Conservation (phyloP, 202 grass and related monocot genomes). For the Dendrocalamus latiflorus region DNA sequence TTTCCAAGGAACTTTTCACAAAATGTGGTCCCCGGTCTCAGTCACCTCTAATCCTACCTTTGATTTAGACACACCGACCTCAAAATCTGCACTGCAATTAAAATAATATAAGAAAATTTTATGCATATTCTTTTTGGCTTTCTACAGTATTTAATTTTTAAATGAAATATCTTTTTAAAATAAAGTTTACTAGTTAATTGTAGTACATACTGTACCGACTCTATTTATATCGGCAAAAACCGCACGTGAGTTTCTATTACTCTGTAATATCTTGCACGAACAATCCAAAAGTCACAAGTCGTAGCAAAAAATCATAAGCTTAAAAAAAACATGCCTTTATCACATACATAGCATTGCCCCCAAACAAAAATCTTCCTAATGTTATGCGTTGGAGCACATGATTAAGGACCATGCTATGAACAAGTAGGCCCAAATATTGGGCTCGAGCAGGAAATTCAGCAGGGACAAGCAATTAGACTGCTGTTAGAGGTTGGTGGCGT, state of each 20-base stretch:
- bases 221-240: too few relatives aligned
- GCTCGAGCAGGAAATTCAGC: slow-evolving; percentile 9
- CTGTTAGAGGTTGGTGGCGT: slow-evolving; percentile 15
- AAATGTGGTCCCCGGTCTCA: not conserved
- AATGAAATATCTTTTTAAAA: too few relatives aligned
- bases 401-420: not conserved
- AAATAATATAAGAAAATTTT: not conserved
- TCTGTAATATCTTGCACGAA: too few relatives aligned
- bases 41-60: not conserved
- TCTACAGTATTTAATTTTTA: too few relatives aligned
- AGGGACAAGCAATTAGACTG: not conserved
- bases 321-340: not conserved
- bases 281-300: too few relatives aligned
- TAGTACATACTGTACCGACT: too few relatives aligned
- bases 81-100: not conserved
- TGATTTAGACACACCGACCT: not conserved
- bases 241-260: too few relatives aligned
- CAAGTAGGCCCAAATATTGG: slow-evolving; percentile 29
- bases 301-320: too few relatives aligned
- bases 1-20: not conserved
- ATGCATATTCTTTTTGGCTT: too few relatives aligned
- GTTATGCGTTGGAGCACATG: not conserved
- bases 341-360: not conserved
- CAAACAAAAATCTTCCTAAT: not conserved
- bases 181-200: too few relatives aligned